Evolutionary conservation across 2,329 filamentous ascomycete genomes (phyloP).

Genomic region (Beauveria caledonica): DNA sequence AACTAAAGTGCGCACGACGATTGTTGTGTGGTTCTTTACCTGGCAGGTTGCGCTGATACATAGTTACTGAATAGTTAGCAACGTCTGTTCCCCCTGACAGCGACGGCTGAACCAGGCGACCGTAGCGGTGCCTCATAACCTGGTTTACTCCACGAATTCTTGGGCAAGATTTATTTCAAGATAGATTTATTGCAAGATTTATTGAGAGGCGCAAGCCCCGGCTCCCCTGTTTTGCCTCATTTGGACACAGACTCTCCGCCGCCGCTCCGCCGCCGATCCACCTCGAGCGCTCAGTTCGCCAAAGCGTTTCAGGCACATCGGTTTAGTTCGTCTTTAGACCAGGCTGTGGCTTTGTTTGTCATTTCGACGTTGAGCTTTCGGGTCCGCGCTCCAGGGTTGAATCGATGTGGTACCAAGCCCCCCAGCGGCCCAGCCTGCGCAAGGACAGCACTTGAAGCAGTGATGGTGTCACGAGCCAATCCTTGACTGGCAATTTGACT

Average conservation of each 20-base stretch:
- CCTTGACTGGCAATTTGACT: not conserved
- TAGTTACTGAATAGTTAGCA: not conserved
- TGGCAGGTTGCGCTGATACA: not conserved
- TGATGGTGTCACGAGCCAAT: not conserved
- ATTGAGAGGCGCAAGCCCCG: too few relatives aligned
- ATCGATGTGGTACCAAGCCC: not conserved
- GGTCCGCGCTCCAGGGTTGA: not conserved
- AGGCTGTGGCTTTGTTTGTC: too few relatives aligned
- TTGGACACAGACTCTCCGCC: not conserved
- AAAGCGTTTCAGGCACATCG: slow-evolving; percentile 7
- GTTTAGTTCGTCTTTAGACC: not conserved
- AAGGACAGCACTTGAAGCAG: not conserved
- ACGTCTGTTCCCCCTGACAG: not conserved
- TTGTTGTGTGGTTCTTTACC: too few relatives aligned
- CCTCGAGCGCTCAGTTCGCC: slow-evolving; percentile 5
- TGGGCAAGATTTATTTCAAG: too few relatives aligned
- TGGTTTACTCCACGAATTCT: not conserved
- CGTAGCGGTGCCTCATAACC: not conserved
- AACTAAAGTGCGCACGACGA: too few relatives aligned
- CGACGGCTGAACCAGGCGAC: not conserved
- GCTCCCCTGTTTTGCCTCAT: not conserved
- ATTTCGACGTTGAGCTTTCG: not conserved
- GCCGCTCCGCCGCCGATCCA: not conserved
- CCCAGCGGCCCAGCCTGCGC: not conserved
- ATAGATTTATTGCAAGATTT: too few relatives aligned